A percentile compares a stretch with the other conserved stretches of the same genome.
phyloP scores from a whole-genome alignment of 75 land plant species.

The Picea glauca region DNA sequence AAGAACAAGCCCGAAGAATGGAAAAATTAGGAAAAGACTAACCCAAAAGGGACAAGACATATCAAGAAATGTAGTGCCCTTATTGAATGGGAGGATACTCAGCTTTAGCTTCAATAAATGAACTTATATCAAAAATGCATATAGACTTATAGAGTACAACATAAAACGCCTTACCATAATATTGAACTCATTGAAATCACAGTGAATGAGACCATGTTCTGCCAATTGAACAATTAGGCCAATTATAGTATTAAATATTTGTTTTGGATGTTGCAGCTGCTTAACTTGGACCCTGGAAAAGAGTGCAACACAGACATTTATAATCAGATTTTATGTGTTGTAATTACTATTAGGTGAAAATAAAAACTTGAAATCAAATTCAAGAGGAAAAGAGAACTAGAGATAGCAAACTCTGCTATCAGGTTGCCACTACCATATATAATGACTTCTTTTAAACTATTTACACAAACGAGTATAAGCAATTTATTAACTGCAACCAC shows the following conservation, averaged over 20 bases:
- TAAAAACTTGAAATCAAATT: not conserved
- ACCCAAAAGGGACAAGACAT: not conserved
- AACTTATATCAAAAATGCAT: not conserved
- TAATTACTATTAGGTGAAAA: not conserved
- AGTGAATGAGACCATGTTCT: slow-evolving; percentile 96
- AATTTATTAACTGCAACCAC: not conserved
- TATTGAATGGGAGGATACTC: not conserved
- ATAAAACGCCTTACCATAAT: slow-evolving; percentile 63
- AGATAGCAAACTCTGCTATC: not conserved
- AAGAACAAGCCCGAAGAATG: too few species aligned
- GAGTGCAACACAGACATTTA: not conserved
- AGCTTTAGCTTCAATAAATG: not conserved
- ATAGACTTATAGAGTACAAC: not conserved
- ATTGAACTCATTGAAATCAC: slow-evolving; percentile 99
- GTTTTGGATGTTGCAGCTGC: slow-evolving; percentile 72
- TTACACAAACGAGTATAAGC: too few species aligned
- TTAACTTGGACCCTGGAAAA: slow-evolving; percentile 85
- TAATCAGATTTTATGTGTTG: not conserved
- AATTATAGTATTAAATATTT: slow-evolving; percentile 76
- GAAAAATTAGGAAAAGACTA: not conserved
- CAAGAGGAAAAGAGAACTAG: not conserved
- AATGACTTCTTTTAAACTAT: too few species aligned
- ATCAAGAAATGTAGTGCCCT: not conserved
- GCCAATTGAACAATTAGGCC: slow-evolving; percentile 86
- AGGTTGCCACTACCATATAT: too few species aligned